phyloP scores from a whole-genome alignment of 2,329 filamentous ascomycete genomes.

The Anthostomella pinea region DNA sequence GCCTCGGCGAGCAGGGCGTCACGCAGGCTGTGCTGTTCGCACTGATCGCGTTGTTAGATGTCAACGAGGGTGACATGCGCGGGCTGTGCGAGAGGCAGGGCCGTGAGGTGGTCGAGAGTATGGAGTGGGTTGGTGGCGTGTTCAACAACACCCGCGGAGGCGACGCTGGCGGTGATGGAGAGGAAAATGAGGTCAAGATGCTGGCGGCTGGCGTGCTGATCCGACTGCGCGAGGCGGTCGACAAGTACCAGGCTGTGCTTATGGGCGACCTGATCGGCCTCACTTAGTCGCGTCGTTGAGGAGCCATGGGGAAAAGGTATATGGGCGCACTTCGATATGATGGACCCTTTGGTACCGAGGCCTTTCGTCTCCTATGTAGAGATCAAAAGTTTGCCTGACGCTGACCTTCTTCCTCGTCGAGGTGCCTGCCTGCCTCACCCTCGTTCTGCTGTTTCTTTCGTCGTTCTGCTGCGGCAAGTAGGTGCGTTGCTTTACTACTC shows the following conservation, averaged over 20 bases:
- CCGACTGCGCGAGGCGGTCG: constrained; percentile 74
- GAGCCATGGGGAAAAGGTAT: background rate
- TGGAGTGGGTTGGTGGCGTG: constrained; percentile 78
- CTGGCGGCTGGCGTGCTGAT: constrained; percentile 75
- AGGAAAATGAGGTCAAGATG: constrained; percentile 78
- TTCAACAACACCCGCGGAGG: constrained; percentile 60
- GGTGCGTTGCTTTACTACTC: too few species aligned
- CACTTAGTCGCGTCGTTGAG: constrained; percentile 11
- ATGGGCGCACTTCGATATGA: too few species aligned
- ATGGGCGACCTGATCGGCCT: constrained; percentile 64
- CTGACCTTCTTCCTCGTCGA: too few species aligned
- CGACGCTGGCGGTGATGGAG: constrained; percentile 49
- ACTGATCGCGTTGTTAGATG: constrained; percentile 75
- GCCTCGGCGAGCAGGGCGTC: constrained; percentile 61
- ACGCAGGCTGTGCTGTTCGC: constrained; percentile 75
- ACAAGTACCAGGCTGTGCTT: constrained; percentile 74
- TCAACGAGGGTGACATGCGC: constrained; percentile 71
- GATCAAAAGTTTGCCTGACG: too few species aligned
- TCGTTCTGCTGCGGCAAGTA: too few species aligned
- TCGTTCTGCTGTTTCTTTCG: too few species aligned
- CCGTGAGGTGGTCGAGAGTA: constrained; percentile 76
- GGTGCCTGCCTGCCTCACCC: too few species aligned
- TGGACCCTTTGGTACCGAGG: background rate
- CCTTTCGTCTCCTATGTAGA: too few species aligned
- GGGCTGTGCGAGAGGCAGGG: constrained; percentile 72